These are phyloP conservation scores for Xylariaceae sp. DNA, from an alignment of 2,329 filamentous ascomycete genomes.

Conservation along the genomic window DNA sequence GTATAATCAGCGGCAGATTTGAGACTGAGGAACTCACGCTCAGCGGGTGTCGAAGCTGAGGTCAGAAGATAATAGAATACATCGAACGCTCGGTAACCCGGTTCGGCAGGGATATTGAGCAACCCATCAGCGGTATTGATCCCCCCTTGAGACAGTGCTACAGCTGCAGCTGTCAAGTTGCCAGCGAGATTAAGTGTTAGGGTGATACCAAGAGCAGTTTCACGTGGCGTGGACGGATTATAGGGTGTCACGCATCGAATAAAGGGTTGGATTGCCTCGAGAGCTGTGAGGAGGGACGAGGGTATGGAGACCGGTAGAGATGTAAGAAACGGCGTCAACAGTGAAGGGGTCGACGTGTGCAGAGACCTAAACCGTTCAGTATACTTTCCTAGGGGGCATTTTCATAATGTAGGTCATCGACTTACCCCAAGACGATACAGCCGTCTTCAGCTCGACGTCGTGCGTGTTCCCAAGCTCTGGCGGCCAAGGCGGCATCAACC, in stretches of 20 bases:
- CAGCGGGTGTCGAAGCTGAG: conserved; percentile 85
- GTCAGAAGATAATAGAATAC: conserved; percentile 97
- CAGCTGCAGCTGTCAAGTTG: conserved; percentile 74
- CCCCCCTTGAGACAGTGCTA: conserved; percentile 85
- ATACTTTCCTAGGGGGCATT: neutral
- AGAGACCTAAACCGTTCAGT: conserved; percentile 68
- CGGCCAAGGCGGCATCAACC: conserved; percentile 78
- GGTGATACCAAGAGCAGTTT: conserved; percentile 80
- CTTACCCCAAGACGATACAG: conserved; percentile 87
- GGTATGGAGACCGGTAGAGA: conserved; percentile 83
- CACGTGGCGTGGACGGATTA: conserved; percentile 83
- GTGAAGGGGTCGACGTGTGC: conserved; percentile 85
- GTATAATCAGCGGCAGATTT: conserved; percentile 78
- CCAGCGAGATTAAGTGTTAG: conserved; percentile 84
- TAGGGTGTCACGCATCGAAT: conserved; percentile 85
- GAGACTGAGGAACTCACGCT: conserved; percentile 86
- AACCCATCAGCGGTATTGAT: conserved; percentile 85
- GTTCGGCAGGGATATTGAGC: conserved; percentile 77
- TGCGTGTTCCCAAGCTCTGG: conserved; percentile 94
- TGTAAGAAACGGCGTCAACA: conserved; percentile 81
- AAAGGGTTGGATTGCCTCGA: conserved; percentile 86
- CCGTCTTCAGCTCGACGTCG: conserved; percentile 93
- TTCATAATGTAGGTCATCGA: conserved; percentile 28
- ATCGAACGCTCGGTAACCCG: conserved; percentile 91
- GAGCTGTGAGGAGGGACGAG: conserved; percentile 74